Evolutionary conservation across 306 rosid species (phyloP).

Genomic region (Aeschynomene evenia): DNA sequence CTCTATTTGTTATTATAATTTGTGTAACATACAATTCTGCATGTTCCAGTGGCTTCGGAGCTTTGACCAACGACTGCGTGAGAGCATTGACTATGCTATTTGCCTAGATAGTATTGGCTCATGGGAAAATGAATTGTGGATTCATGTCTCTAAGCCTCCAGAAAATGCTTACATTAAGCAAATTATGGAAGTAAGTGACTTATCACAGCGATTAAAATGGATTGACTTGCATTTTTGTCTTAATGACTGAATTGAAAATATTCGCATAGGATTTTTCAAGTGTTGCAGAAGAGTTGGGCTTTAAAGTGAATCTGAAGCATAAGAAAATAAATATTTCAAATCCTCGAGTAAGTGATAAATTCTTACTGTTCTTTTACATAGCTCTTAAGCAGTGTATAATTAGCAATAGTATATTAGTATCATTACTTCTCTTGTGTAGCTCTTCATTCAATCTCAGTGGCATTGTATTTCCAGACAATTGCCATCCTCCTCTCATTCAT

Average conservation of each 20-base stretch:
- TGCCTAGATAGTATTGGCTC: conserved; percentile 93
- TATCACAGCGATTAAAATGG: conserved; percentile 5
- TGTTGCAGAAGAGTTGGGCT: conserved; percentile 82
- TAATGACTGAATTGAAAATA: conserved; percentile 23
- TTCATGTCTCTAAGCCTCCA: conserved; percentile 98
- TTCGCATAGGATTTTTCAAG: conserved; percentile 80
- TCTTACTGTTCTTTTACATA: conserved; percentile 5
- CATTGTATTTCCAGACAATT: conserved; percentile 17
- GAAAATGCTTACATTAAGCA: conserved; percentile 89
- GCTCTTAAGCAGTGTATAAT: conserved; percentile 7
- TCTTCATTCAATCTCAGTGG: background rate
- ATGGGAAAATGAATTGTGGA: conserved; percentile 89
- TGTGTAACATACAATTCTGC: conserved; percentile 24
- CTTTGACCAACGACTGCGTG: conserved; percentile 92
- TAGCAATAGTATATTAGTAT: conserved; percentile 11
- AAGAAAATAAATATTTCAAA: conserved; percentile 97
- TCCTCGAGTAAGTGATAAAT: conserved; percentile 77
- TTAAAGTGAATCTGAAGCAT: conserved; percentile 83
- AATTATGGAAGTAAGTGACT: conserved; percentile 73
- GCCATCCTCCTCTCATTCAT: background rate
- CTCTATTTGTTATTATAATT: background rate
- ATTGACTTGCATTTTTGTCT: conserved; percentile 25
- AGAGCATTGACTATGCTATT: conserved; percentile 91
- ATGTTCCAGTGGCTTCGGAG: conserved; percentile 89
- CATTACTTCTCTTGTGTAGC: conserved; percentile 8